A percentile compares a stretch with the other conserved stretches of the same genome.
These are phyloP conservation scores for Sechiopsis laciniata DNA, from an alignment of 306 rosid genomes.

Conservation along the genomic window DNA sequence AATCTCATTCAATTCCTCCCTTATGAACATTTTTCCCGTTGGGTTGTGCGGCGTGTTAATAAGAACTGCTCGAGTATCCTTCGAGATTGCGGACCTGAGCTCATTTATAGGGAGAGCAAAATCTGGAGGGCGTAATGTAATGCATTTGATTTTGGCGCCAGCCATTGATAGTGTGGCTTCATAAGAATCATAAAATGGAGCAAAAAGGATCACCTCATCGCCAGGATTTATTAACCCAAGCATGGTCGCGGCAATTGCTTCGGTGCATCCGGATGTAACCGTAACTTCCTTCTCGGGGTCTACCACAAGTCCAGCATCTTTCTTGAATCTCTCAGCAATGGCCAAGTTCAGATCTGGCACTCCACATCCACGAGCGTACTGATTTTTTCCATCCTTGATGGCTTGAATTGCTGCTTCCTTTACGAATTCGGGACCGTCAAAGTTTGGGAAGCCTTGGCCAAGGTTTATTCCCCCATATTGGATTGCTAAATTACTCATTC, in stretches of 20 bases:
- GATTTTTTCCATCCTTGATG: conserved; percentile 76
- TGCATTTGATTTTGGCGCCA: conserved; percentile 70
- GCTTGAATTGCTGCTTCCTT: conserved; percentile 95
- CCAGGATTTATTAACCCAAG: conserved; percentile 85
- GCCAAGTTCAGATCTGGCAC: conserved; percentile 69
- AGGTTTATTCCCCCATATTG: conserved; percentile 86
- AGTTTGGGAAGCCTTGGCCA: conserved; percentile 93
- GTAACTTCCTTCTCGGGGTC: conserved; percentile 83
- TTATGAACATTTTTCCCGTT: conserved; percentile 79
- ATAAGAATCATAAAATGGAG: conserved; percentile 82
- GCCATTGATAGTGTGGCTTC: conserved; percentile 91
- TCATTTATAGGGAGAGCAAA: conserved; percentile 64
- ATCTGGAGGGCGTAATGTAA: conserved; percentile 72
- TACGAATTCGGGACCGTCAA: conserved; percentile 87
- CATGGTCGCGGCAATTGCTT: conserved; percentile 85
- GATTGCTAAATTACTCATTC: conserved; percentile 77
- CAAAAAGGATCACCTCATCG: conserved; percentile 84
- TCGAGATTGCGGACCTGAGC: conserved; percentile 55
- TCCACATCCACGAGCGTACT: conserved; percentile 80
- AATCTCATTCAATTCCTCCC: conserved; percentile 54
- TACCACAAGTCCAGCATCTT: conserved; percentile 59
- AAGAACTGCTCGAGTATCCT: conserved; percentile 68
- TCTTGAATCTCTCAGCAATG: conserved; percentile 74
- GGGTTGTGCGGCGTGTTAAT: conserved; percentile 82
- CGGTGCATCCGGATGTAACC: conserved; percentile 84